phyloP scores from a whole-genome alignment of 2,329 filamentous ascomycete genomes.

The Colletotrichum sp. region DNA sequence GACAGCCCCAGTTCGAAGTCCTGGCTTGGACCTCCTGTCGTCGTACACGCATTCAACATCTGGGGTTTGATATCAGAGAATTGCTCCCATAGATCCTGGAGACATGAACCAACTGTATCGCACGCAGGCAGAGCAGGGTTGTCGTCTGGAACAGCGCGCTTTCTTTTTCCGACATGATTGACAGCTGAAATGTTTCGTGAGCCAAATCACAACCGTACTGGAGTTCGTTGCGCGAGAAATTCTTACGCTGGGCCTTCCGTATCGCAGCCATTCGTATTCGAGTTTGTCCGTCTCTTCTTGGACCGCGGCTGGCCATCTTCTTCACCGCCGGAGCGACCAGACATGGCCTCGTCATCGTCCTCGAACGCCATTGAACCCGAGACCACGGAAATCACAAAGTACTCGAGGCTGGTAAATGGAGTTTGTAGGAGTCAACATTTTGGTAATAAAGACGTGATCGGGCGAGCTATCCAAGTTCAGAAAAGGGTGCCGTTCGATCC shows the following conservation, averaged over 20 bases:
- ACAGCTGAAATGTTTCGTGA: slow-evolving; percentile 27
- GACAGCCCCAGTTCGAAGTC: slow-evolving; percentile 37
- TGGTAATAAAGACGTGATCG: neutral
- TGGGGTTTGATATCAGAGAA: neutral
- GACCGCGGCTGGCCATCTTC: neutral
- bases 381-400: neutral
- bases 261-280: neutral
- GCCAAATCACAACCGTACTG: neutral
- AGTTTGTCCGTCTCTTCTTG: neutral
- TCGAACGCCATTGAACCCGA: neutral
- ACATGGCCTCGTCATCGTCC: neutral
- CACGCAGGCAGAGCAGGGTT: slow-evolving; percentile 47
- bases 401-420: neutral
- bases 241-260: neutral
- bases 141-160: slow-evolving; percentile 45
- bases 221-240: neutral
- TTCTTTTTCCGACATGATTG: slow-evolving; percentile 50
- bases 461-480: neutral
- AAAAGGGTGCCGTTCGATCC: neutral
- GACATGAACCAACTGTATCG: slow-evolving; percentile 29
- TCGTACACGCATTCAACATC: slow-evolving; percentile 38
- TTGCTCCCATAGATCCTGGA: neutral
- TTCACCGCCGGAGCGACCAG: neutral
- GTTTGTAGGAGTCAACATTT: neutral
- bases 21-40: slow-evolving; percentile 34